A percentile compares a stretch with the other conserved stretches of the same genome.
Conservation (phyloP, 2,329 filamentous ascomycete genomes). For the Parastagonospora nodorum region DNA sequence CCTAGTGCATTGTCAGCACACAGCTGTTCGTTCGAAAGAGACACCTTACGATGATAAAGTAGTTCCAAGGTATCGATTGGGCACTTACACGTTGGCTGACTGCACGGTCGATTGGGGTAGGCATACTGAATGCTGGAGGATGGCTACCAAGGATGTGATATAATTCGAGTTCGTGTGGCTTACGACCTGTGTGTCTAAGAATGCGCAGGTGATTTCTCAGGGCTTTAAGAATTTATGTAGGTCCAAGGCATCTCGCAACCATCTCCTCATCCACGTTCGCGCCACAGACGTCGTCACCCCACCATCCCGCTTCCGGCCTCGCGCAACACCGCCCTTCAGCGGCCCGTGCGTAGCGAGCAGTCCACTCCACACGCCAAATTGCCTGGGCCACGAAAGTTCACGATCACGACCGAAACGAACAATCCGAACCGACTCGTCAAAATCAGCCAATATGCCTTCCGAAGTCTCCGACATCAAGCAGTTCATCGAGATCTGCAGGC, state of each 20-base stretch:
- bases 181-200: not conserved
- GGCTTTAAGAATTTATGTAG: not conserved
- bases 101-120: conserved; percentile 56
- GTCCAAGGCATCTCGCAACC: conserved; percentile 13
- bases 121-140: conserved; percentile 44
- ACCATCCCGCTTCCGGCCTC: conserved; percentile 25
- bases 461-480: conserved; percentile 99
- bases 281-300: conserved; percentile 34
- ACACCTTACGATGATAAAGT: conserved; percentile 27
- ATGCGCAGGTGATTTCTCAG: not conserved
- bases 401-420: conserved; percentile 19
- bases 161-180: not conserved
- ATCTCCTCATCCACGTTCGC: conserved; percentile 9
- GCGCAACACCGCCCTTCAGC: conserved; percentile 26
- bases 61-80: conserved; percentile 22
- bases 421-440: conserved; percentile 22
- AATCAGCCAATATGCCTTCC: conserved; percentile 85
- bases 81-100: conserved; percentile 50
- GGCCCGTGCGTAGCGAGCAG: conserved; percentile 44
- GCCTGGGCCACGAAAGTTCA: conserved; percentile 18
- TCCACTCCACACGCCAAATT: conserved; percentile 38
- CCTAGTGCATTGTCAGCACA: conserved; percentile 19
- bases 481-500: conserved; percentile 99
- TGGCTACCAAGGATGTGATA: not conserved
- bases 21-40: not conserved